Base-by-base conservation (phyloP, 495 filamentous ascomycete species). In the Pseudevernia furfuracea region DNA sequence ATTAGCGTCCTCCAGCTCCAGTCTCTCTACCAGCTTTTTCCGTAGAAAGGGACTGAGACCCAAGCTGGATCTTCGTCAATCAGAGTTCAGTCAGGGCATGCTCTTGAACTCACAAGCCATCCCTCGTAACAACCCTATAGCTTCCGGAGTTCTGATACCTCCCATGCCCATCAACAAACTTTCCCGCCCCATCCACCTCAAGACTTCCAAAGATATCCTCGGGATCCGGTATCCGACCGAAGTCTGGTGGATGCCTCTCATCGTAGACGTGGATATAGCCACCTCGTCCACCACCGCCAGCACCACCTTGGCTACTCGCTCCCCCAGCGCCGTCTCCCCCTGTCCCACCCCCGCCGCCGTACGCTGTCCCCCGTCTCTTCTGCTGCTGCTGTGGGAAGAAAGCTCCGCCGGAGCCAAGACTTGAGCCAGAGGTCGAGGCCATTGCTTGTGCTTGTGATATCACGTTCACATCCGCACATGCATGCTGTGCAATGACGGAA, bases 171-270 rank as follows among this genome's bases (percentile, higher is more conserved):
- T 75, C 84, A 21, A 86, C 82, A 70, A 96, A 89, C n/a, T 82
- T 76, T 2, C 93, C 93, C 25, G 81, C 67, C 5, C 81, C 83
- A 78, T 96, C 87, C 14, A 96, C 89, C 72, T 94, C 87, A 57
- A 96, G 79, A 70, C 92, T 96, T 39, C 93, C 93, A 70, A 97
- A 87, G 63, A 97, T 97, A 77, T 97, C 91, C 74, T 96, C 92
- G 0, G 85, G 84, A 80, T 82, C 89, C 55, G 93, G 89, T 70
- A 96, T 96, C 59, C 94, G 75, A 1, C 94, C 94, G 78, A 83
- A 98, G 67, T 96, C 92, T 11, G 92, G 92, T 23, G 91, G 89
- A 60, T 89, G 87, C 65, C 94, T 79, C 68, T 71, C 70, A 71
- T 97, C 94, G 58, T 87, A 93, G 7, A 98, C 80, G 79, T 98